Base-by-base conservation (phyloP, 495 filamentous ascomycete genomes). In the Penicillium desertorum region DNA sequence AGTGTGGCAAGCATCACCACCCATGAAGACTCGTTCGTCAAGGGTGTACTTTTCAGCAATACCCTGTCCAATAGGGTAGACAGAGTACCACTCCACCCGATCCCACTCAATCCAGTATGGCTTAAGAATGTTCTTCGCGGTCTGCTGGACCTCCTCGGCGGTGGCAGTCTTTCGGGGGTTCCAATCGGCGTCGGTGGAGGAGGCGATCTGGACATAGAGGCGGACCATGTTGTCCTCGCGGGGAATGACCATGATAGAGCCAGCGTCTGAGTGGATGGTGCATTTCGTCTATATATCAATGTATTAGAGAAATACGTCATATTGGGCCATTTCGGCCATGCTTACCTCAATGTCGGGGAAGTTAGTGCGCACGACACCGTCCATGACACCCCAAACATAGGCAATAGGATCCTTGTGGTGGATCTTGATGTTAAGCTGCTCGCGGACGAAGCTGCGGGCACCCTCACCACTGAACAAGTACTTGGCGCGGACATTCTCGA, bases 331-430 rank as follows among this genome's bases (percentile, higher is more conserved):
- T 45, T 29, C 22, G n/a, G 29, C 29, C 23, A 42, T 23, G 10
- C 72, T 65, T 63, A 76, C 75, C 72, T 77, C 77, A 83, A 95
- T 86, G 88, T 96, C 89, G 30, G 91, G 91, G 76, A 96, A 96
- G 66, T 86, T 78, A 10, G 91, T 94, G 29, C 75, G 78, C 17
- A 90, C 86, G 54, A 88, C 86, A 57, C 90, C 79, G 59, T 96
- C 91, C 86, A 95, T 88, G 45, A 96, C 91, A 71, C 91, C 91
- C 87, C 87, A 90, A 23, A 89, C 82, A 52, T 85, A 78, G 25
- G 80, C 75, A 49, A 87, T 84, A 17, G 82, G 84, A 59, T 86
- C 83, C 70, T 85, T 86, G 71, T 86, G 80, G 46, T 69, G 78
- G 51, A 87, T 81, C 64, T 79, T 67, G 47, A 87, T 80, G 17